phyloP scores from a whole-genome alignment of 2,329 filamentous ascomycete genomes.

The Monosporascus sp. region DNA sequence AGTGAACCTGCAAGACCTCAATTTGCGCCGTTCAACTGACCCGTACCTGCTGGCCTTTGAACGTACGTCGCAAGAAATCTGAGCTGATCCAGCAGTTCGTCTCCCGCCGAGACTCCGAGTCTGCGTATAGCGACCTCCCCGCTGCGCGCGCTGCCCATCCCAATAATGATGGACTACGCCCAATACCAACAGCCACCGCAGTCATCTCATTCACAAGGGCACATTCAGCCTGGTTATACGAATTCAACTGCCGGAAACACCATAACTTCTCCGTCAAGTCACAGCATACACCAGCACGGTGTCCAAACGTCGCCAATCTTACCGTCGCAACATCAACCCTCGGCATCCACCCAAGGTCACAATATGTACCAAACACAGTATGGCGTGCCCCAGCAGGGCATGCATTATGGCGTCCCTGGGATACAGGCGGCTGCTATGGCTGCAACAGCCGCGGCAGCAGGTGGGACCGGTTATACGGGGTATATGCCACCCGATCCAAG shows the following conservation, averaged over 20 bases:
- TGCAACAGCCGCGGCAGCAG: constrained; percentile 83
- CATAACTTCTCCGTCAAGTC: constrained; percentile 70
- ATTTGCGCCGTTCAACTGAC: constrained; percentile 15
- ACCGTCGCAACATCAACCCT: constrained; percentile 68
- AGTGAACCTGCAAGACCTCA: constrained; percentile 18
- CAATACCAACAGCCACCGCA: constrained; percentile 67
- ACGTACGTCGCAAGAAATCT: constrained; percentile 13
- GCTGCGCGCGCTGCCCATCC: constrained; percentile 21
- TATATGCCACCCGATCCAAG: constrained; percentile 67
- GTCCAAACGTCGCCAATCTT: constrained; percentile 76
- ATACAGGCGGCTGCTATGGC: constrained; percentile 92
- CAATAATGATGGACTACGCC: constrained; percentile 67
- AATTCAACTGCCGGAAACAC: constrained; percentile 48
- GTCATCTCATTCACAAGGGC: constrained; percentile 54
- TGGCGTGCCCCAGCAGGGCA: constrained; percentile 64
- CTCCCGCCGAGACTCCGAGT: constrained; percentile 22
- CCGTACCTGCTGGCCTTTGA: constrained; percentile 8
- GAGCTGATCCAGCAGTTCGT: constrained; percentile 13
- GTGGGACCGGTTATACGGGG: constrained; percentile 61
- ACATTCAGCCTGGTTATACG: constrained; percentile 57
- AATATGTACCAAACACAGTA: constrained; percentile 80
- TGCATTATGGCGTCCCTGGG: constrained; percentile 79
- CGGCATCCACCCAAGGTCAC: constrained; percentile 58
- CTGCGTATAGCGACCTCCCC: constrained; percentile 25
- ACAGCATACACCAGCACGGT: constrained; percentile 60